Evolutionary conservation across 1,284 basidiomycete species (phyloP).

Genomic region (Fomitopsis palustris): DNA sequence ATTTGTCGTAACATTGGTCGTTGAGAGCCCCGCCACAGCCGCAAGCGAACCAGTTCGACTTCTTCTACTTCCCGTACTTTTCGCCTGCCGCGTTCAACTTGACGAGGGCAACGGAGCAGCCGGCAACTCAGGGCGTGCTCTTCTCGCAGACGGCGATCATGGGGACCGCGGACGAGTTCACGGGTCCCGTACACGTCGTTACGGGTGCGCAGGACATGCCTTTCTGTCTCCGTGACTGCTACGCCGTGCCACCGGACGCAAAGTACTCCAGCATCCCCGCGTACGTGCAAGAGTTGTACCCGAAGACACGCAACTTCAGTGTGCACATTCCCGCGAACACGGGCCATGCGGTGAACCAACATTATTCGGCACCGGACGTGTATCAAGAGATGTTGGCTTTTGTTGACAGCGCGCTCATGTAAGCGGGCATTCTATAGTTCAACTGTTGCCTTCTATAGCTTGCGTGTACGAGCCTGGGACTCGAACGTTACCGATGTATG

Average conservation of each 20-base stretch:
- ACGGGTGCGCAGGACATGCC: slow-evolving; percentile 16
- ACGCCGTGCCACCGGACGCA: slow-evolving; percentile 12
- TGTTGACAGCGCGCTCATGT: slow-evolving; percentile 4
- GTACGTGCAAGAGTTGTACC: slow-evolving; percentile 12
- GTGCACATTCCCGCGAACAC: slow-evolving; percentile 14
- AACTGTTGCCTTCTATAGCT: no score
- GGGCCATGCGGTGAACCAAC: slow-evolving; percentile 12
- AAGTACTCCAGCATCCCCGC: slow-evolving; percentile 8
- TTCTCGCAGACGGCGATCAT: slow-evolving; percentile 12
- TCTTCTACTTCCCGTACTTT: slow-evolving; percentile 16
- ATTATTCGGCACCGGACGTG: slow-evolving; percentile 13
- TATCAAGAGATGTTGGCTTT: slow-evolving; percentile 15
- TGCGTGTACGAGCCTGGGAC: no score
- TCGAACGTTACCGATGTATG: no score
- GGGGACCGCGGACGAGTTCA: slow-evolving; percentile 11
- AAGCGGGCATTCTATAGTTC: no score
- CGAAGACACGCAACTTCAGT: slow-evolving; percentile 12
- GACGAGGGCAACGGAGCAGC: slow-evolving; percentile 11
- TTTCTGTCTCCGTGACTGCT: slow-evolving; percentile 17
- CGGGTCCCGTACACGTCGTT: slow-evolving; percentile 13
- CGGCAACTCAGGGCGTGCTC: slow-evolving; percentile 15
- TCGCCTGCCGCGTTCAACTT: slow-evolving; percentile 7
- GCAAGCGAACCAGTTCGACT: slow-evolving; percentile 13
- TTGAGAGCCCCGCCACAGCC: slow-evolving; percentile 1
- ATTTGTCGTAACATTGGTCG: background rate